Conservation (phyloP, 192 early-diverging fungal species). For the Oehlia diaphana region DNA sequence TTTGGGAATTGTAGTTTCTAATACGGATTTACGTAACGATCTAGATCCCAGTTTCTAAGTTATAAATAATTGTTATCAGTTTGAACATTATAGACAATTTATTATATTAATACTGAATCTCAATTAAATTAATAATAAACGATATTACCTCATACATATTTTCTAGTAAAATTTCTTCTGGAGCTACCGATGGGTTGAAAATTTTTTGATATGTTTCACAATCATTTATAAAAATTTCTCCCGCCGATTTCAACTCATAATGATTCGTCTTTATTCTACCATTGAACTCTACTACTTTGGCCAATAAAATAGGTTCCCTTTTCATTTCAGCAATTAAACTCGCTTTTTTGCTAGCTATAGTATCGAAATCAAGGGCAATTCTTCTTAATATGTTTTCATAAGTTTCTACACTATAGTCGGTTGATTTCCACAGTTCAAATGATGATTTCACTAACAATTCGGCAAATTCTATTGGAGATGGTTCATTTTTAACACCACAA, state of each 20-base stretch:
- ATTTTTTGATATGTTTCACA: slow-evolving; percentile 70
- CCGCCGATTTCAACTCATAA: slow-evolving; percentile 56
- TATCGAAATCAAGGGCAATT: slow-evolving; percentile 65
- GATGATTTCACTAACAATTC: slow-evolving; percentile 62
- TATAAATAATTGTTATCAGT: no score
- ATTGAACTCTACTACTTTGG: slow-evolving; percentile 35
- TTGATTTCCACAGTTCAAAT: slow-evolving; percentile 55
- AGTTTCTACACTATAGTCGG: slow-evolving; percentile 47
- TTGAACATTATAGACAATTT: no score
- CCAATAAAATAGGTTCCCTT: slow-evolving; percentile 63
- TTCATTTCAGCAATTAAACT: slow-evolving; percentile 61
- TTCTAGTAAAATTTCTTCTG: no score
- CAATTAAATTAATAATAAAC: no score
- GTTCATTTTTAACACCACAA: slow-evolving; percentile 84
- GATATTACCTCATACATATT: no score
- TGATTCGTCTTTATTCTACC: slow-evolving; percentile 38
- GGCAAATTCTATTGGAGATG: slow-evolving; percentile 70
- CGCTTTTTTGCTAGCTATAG: slow-evolving; percentile 35
- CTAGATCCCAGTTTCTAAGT: slow-evolving; percentile 55
- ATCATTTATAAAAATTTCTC: slow-evolving; percentile 78
- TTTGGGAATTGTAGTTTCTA: slow-evolving; percentile 49
- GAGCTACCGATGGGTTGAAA: slow-evolving; percentile 62
- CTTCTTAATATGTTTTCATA: slow-evolving; percentile 73
- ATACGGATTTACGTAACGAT: slow-evolving; percentile 66
- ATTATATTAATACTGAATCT: no score